Conservation (phyloP, 2,329 filamentous ascomycete genomes). For the Dichotomopilus funicola region DNA sequence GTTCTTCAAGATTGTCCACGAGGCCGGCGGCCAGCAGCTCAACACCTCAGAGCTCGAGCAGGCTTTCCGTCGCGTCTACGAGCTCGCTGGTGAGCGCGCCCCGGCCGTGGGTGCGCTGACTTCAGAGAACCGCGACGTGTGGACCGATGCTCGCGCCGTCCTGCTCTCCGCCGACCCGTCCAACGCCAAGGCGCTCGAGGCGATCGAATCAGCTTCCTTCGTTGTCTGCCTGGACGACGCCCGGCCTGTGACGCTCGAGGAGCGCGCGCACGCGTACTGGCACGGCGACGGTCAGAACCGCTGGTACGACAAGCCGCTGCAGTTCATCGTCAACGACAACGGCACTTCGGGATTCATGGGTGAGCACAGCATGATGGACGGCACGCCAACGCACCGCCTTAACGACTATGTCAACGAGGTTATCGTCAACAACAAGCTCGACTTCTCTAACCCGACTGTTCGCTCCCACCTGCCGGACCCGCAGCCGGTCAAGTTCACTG, state of each 20-base stretch:
- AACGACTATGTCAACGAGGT: slow-evolving; percentile 91
- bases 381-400: slow-evolving; percentile 90
- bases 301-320: slow-evolving; percentile 96
- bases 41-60: slow-evolving; percentile 84
- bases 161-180: slow-evolving; percentile 69
- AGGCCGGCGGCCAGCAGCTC: slow-evolving; percentile 75
- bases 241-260: slow-evolving; percentile 84
- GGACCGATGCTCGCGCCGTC: slow-evolving; percentile 74
- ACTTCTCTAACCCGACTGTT: slow-evolving; percentile 70
- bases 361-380: slow-evolving; percentile 99
- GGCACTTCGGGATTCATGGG: slow-evolving; percentile 96
- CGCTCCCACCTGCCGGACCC: slow-evolving; percentile 84
- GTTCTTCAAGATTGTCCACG: slow-evolving; percentile 86
- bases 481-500: slow-evolving; percentile 66
- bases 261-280: slow-evolving; percentile 95
- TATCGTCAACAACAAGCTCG: slow-evolving; percentile 91
- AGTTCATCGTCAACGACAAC: slow-evolving; percentile 98
- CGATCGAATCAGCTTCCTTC: slow-evolving; percentile 85
- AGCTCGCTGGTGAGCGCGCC: slow-evolving; percentile 60
- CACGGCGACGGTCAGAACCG: slow-evolving; percentile 93
- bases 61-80: slow-evolving; percentile 80
- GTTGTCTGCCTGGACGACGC: slow-evolving; percentile 91
- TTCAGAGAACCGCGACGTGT: slow-evolving; percentile 86
- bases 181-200: slow-evolving; percentile 71
- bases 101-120: slow-evolving; percentile 80